Evolutionary conservation across 2,329 filamentous ascomycete genomes (phyloP).

Genomic region (Xylariaceae sp.): DNA sequence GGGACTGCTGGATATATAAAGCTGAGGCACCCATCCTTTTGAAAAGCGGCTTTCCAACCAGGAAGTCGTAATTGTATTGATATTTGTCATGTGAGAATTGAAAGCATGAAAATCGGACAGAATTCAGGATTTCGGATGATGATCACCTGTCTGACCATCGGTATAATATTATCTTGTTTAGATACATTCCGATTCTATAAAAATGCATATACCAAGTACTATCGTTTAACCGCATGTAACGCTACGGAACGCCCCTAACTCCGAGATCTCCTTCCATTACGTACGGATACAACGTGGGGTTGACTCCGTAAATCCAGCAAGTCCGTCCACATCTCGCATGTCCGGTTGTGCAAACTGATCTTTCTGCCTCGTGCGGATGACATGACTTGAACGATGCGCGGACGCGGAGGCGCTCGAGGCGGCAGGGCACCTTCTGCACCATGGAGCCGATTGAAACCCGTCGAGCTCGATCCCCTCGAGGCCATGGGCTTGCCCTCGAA

Average conservation of each 20-base stretch:
- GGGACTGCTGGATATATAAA: too few relatives aligned
- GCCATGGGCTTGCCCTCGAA: conserved; percentile 83
- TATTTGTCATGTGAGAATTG: too few relatives aligned
- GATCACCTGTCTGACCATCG: too few relatives aligned
- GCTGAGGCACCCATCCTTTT: too few relatives aligned
- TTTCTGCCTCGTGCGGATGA: conserved; percentile 17
- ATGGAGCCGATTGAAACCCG: conserved; percentile 68
- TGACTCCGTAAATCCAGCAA: neutral
- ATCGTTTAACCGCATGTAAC: too few relatives aligned
- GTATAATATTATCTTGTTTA: too few relatives aligned
- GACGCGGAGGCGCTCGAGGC: conserved; percentile 31
- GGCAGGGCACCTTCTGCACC: conserved; percentile 45
- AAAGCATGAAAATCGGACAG: too few relatives aligned
- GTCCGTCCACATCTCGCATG: neutral
- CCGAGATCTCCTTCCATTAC: neutral
- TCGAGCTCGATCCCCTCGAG: conserved; percentile 71
- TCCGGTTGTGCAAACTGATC: neutral
- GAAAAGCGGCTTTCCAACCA: too few relatives aligned
- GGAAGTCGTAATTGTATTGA: too few relatives aligned
- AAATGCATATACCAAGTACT: too few relatives aligned
- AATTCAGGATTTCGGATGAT: too few relatives aligned
- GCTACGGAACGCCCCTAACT: neutral
- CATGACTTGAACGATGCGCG: conserved; percentile 33
- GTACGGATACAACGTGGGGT: neutral
- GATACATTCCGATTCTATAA: too few relatives aligned